These are phyloP conservation scores for Mixia osmundae DNA, from an alignment of 1,284 basidiomycete genomes.

Conservation along the genomic window DNA sequence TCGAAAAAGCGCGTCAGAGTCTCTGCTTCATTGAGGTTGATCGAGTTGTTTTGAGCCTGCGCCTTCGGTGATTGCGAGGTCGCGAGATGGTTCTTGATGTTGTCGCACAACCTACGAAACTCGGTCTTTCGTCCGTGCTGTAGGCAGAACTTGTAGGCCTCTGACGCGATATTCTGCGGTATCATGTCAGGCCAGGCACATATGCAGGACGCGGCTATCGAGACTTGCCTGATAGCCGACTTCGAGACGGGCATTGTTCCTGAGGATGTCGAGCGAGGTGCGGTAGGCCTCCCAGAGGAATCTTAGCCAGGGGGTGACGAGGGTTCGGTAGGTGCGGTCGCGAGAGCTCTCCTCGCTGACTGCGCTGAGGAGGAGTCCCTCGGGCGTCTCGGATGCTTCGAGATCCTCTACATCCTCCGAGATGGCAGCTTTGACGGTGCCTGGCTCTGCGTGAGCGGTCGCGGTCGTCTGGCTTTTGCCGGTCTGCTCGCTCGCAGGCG, in stretches of 20 bases:
- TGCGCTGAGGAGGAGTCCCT: constrained; percentile 64
- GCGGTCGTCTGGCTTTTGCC: constrained; percentile 3
- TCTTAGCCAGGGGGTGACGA: constrained; percentile 94
- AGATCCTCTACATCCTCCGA: constrained; percentile 24
- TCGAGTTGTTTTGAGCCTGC: constrained; percentile 80
- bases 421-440: constrained; percentile 5
- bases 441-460: too few relatives aligned
- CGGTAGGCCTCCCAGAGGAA: constrained; percentile 98
- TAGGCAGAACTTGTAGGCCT: constrained; percentile 91
- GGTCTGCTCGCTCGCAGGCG: constrained; percentile 2
- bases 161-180: constrained; percentile 68
- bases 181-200: too few relatives aligned
- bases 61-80: constrained; percentile 97
- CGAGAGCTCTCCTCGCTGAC: constrained; percentile 79
- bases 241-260: constrained; percentile 89
- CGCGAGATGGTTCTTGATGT: constrained; percentile 76
- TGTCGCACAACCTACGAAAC: constrained; percentile 91
- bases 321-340: constrained; percentile 80
- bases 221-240: constrained; percentile 65
- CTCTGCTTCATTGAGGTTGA: constrained; percentile 91
- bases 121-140: constrained; percentile 88
- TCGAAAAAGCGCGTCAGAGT: constrained; percentile 93
- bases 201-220: not conserved
- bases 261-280: constrained; percentile 83
- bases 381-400: constrained; percentile 55